These are phyloP conservation scores for Rubia occidens DNA, from an alignment of 305 asterid genomes.

Conservation along the genomic window DNA sequence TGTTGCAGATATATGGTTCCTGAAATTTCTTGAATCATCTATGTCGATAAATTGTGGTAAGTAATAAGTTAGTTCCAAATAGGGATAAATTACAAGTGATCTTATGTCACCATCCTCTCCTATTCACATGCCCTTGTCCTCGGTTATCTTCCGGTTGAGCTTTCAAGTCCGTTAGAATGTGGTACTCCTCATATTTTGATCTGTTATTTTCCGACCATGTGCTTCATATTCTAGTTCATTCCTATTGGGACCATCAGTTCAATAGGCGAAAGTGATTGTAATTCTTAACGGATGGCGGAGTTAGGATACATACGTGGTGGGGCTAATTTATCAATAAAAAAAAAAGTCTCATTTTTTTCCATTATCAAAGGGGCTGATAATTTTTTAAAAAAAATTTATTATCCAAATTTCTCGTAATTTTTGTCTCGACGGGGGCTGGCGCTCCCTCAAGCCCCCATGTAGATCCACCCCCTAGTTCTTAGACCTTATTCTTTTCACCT, in stretches of 20 bases:
- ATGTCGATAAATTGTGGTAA: neutral
- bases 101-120: neutral
- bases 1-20: neutral
- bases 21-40: neutral
- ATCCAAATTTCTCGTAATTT: too few species aligned
- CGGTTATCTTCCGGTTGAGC: neutral
- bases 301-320: too few species aligned
- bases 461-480: too few species aligned
- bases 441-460: too few species aligned
- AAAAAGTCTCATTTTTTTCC: too few species aligned
- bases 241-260: neutral
- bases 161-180: neutral
- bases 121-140: slow-evolving; percentile 2
- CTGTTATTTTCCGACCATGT: neutral
- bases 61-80: neutral
- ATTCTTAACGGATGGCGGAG: too few species aligned
- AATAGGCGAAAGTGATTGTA: neutral
- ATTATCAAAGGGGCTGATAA: too few species aligned
- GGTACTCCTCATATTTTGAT: neutral
- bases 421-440: too few species aligned
- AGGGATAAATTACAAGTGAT: neutral
- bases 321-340: too few species aligned
- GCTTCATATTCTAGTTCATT: neutral
- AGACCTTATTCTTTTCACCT: too few species aligned
- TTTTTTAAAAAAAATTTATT: too few species aligned